These are phyloP conservation scores for Trypanosoma caninum DNA, from an alignment of 208 protist genomes.

Conservation along the genomic window DNA sequence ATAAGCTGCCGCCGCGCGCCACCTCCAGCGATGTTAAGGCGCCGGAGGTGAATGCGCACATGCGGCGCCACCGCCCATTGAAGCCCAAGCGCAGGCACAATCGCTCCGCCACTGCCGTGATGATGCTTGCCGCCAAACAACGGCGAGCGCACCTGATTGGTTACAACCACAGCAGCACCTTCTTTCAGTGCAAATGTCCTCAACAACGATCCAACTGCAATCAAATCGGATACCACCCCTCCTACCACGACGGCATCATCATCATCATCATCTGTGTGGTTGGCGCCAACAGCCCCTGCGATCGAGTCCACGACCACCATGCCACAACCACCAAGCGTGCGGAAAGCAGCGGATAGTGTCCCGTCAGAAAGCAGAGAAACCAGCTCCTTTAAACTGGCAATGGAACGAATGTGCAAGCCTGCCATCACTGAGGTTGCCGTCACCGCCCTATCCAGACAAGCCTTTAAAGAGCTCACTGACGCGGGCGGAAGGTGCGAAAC, in stretches of 20 bases:
- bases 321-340: conserved; percentile 21
- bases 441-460: conserved; percentile 12
- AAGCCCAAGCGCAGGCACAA: conserved; percentile 50
- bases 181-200: conserved; percentile 33
- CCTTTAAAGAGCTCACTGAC: conserved; percentile 16
- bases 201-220: conserved; percentile 30
- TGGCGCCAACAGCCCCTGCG: conserved; percentile 32
- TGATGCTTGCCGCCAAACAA: not conserved
- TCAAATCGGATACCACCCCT: conserved; percentile 1
- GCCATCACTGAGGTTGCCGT: conserved; percentile 35
- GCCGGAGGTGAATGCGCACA: conserved; percentile 42
- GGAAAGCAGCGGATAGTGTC: conserved; percentile 26
- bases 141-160: conserved; percentile 48
- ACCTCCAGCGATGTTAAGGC: not conserved
- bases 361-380: conserved; percentile 28
- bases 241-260: not conserved
- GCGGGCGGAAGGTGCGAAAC: conserved; percentile 20
- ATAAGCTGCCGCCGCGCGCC: conserved; percentile 32
- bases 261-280: not conserved
- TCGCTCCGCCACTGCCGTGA: conserved; percentile 5
- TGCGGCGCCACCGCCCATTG: conserved; percentile 45
- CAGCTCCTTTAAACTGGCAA: conserved; percentile 36
- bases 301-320: conserved; percentile 72
- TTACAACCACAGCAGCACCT: conserved; percentile 45
- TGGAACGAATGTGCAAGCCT: conserved; percentile 40